phyloP scores from a whole-genome alignment of 495 filamentous ascomycete genomes.

The Penicillium cosmopolitanum region DNA sequence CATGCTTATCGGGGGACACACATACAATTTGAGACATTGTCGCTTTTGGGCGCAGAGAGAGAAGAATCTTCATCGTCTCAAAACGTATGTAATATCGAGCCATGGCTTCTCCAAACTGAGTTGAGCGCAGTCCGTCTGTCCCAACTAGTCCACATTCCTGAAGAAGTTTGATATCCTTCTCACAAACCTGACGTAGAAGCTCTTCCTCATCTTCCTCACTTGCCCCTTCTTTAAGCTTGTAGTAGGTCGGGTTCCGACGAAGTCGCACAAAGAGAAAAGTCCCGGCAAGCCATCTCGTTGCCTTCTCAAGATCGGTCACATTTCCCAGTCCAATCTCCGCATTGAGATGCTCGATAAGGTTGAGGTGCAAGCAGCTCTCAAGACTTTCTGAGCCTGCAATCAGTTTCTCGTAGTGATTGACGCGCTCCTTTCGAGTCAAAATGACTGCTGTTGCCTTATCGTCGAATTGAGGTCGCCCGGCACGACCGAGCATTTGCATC shows the following conservation, averaged over 20 bases:
- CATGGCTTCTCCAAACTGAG: constrained; percentile 87
- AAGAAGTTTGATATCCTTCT: constrained; percentile 73
- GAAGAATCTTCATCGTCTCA: constrained; percentile 79
- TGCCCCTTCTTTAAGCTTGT: constrained; percentile 67
- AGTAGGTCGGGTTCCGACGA: constrained; percentile 76
- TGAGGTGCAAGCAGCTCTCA: constrained; percentile 86
- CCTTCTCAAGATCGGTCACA: constrained; percentile 68
- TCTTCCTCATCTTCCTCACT: constrained; percentile 62
- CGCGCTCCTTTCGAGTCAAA: constrained; percentile 73
- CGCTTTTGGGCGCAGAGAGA: constrained; percentile 63
- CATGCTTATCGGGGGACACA: constrained; percentile 4
- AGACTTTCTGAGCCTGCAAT: constrained; percentile 80
- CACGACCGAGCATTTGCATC: constrained; percentile 98
- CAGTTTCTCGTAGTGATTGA: constrained; percentile 76
- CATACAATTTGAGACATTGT: constrained; percentile 74
- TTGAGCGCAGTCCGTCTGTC: constrained; percentile 59
- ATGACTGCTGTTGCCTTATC: constrained; percentile 84
- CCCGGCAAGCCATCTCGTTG: constrained; percentile 79
- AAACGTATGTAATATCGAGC: constrained; percentile 92
- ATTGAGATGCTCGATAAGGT: constrained; percentile 91
- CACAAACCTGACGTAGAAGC: constrained; percentile 77
- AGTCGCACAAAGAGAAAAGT: constrained; percentile 90
- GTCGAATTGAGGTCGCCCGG: constrained; percentile 93
- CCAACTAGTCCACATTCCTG: constrained; percentile 64
- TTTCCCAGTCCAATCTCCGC: constrained; percentile 89